Conservation (phyloP, 192 early-diverging fungal genomes). For the Coemansia sp. region DNA sequence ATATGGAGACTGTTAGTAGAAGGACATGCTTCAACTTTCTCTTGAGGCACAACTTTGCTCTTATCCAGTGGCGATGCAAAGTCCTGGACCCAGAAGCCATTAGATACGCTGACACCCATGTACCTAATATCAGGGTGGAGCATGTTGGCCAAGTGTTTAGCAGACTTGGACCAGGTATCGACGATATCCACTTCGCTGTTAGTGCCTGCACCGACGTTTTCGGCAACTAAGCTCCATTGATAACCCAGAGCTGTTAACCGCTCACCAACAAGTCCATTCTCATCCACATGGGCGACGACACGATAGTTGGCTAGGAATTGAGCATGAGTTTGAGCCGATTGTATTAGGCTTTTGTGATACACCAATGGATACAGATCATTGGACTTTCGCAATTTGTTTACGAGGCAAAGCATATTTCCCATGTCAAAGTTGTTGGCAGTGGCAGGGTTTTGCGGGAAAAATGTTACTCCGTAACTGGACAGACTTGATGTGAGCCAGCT, state of each 20-base stretch:
- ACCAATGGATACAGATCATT: slow-evolving; percentile 24
- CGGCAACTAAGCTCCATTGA: slow-evolving; percentile 30
- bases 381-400: slow-evolving; percentile 31
- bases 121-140: slow-evolving; percentile 40
- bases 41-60: slow-evolving; percentile 1
- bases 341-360: slow-evolving; percentile 29
- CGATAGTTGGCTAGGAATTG: slow-evolving; percentile 32
- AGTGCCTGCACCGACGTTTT: slow-evolving; percentile 51
- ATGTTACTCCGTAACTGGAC: slow-evolving; percentile 16
- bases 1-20: slow-evolving; percentile 11
- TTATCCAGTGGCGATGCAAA: slow-evolving; percentile 37
- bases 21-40: slow-evolving; percentile 34
- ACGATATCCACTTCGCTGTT: slow-evolving; percentile 32
- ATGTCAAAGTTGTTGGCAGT: slow-evolving; percentile 26
- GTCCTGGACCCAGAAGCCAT: slow-evolving; percentile 55
- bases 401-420: slow-evolving; percentile 46
- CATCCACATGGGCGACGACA: slow-evolving; percentile 44
- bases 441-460: slow-evolving; percentile 29
- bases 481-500: slow-evolving; percentile 15
- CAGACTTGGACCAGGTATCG: slow-evolving; percentile 38
- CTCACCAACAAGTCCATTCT: slow-evolving; percentile 36
- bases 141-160: slow-evolving; percentile 42
- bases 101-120: slow-evolving; percentile 40
- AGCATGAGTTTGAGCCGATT: slow-evolving; percentile 35
- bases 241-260: slow-evolving; percentile 32